Conservation (phyloP, 2,329 filamentous ascomycete genomes). For the Penicillium sp. region DNA sequence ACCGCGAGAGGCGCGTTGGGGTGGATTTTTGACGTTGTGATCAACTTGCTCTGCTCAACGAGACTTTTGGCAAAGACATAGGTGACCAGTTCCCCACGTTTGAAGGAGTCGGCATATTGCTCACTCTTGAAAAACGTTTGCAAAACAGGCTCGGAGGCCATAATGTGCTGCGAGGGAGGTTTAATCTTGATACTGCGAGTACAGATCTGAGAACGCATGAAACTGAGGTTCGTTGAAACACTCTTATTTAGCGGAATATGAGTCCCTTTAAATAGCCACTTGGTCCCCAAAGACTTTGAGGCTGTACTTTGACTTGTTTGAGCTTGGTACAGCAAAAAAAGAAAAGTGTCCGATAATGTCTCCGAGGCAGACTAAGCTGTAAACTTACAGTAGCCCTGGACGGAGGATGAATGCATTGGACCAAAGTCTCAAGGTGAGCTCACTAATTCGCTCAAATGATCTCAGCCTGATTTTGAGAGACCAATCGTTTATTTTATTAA, state of each 20-base stretch:
- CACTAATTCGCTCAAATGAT: background rate
- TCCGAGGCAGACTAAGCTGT: conserved; percentile 8
- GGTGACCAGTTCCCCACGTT: conserved; percentile 32
- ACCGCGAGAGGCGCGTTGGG: conserved; percentile 33
- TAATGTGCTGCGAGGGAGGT: background rate
- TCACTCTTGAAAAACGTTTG: conserved; percentile 18
- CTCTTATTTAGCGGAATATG: background rate
- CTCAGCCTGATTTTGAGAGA: background rate
- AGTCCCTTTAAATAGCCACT: background rate
- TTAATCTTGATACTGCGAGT: background rate
- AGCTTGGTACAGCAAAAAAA: background rate
- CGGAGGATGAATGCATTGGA: too few species aligned
- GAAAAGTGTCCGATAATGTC: conserved; percentile 27
- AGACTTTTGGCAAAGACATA: conserved; percentile 31
- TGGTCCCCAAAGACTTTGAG: background rate
- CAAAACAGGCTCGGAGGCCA: conserved; percentile 3
- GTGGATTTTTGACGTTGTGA: conserved; percentile 11
- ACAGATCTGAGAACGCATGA: background rate
- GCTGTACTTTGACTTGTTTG: background rate
- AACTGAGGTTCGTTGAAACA: background rate
- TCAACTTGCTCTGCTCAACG: conserved; percentile 31
- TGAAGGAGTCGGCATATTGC: conserved; percentile 28
- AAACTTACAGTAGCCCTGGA: too few species aligned
- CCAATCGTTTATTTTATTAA: background rate
- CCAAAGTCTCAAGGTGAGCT: too few species aligned